Evolutionary conservation across 2,329 filamentous ascomycete genomes (phyloP).

Genomic region (Stagonosporopsis chrysanthemi): DNA sequence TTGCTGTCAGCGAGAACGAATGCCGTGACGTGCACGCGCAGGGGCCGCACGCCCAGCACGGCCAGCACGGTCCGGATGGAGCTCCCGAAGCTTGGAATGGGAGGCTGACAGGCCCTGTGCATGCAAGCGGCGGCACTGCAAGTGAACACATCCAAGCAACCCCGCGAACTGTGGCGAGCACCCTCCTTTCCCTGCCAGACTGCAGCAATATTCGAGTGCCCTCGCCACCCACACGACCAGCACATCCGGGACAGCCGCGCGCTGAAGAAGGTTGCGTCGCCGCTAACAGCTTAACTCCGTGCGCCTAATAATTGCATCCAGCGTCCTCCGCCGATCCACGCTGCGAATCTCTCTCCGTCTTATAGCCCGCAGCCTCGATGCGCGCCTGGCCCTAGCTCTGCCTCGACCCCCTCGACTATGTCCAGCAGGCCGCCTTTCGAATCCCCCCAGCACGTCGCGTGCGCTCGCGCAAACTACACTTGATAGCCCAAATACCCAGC

Average conservation of each 20-base stretch:
- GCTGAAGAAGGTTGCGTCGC: conserved; percentile 1
- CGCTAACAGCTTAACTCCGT: conserved; percentile 21
- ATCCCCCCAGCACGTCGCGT: conserved; percentile 37
- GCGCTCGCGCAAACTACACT: conserved; percentile 28
- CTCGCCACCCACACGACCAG: conserved; percentile 1
- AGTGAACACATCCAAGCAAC: conserved; percentile 9
- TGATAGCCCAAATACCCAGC: conserved; percentile 22
- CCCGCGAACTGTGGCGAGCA: conserved; percentile 11
- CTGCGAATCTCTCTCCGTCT: conserved; percentile 17
- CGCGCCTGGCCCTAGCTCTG: conserved; percentile 24
- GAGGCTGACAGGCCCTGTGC: conserved; percentile 9
- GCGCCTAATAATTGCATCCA: conserved; percentile 6
- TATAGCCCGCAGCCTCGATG: conserved; percentile 21
- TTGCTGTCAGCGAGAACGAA: not conserved
- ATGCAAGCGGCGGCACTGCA: not conserved
- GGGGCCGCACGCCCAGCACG: not conserved
- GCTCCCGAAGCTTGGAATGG: not conserved
- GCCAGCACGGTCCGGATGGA: not conserved
- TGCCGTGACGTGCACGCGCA: not conserved
- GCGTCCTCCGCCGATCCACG: conserved; percentile 9
- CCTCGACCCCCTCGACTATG: conserved; percentile 38
- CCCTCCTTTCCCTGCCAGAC: not conserved
- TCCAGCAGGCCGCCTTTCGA: conserved; percentile 31
- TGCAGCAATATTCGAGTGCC: not conserved
- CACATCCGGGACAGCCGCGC: conserved; percentile 18